Evolutionary conservation across 805 yeast genomes (phyloP).

Genomic region (Candida berthetii): DNA sequence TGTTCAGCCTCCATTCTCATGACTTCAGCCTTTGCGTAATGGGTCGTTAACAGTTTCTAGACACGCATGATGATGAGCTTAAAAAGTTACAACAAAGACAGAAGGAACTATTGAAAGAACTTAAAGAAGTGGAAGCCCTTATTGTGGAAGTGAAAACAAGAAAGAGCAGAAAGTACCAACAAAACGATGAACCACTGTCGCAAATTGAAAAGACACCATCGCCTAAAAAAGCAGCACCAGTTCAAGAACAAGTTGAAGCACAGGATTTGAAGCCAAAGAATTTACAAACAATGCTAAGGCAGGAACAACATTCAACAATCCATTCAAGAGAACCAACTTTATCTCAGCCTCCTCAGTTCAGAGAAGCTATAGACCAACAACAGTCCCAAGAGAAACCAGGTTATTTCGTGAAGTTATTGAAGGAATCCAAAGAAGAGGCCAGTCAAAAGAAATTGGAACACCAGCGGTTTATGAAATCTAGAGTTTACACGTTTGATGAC

Average conservation of each 20-base stretch:
- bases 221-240: neutral
- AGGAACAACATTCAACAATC: neutral
- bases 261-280: neutral
- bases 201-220: constrained; percentile 1
- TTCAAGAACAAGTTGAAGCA: constrained; percentile 3
- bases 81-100: neutral
- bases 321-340: neutral
- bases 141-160: constrained; percentile 2
- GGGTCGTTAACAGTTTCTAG: constrained; percentile 1
- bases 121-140: constrained; percentile 9
- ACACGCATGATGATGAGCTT: neutral
- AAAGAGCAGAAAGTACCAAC: neutral
- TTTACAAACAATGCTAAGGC: neutral
- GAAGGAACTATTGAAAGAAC: constrained; percentile 12
- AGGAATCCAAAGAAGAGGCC: constrained; percentile 18
- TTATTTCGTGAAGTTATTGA: constrained; percentile 26
- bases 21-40: too few species aligned
- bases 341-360: neutral
- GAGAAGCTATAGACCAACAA: neutral
- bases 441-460: constrained; percentile 13
- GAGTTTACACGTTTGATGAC: constrained; percentile 33
- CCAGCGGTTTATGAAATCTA: constrained; percentile 23
- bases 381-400: neutral
- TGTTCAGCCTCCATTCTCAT: too few species aligned
- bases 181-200: neutral